Percentiles rank a stretch among this genome's conserved stretches.
Evolutionary conservation across 2,329 filamentous ascomycete genomes (phyloP).

Genomic region (Pseudogymnoascus destructans): DNA sequence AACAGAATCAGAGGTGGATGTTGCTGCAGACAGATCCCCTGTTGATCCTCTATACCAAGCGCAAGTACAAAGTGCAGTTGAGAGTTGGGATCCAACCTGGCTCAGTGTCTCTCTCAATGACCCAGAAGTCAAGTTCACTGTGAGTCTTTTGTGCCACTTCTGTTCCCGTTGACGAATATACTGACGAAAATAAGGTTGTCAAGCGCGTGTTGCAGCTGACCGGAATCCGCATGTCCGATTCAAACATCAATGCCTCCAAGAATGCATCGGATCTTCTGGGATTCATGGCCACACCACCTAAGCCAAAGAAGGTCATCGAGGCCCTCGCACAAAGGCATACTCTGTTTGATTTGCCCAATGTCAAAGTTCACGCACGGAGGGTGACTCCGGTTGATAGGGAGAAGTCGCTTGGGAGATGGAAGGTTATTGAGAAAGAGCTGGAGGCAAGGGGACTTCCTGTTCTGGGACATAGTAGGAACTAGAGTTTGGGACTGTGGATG

Average conservation of each 20-base stretch:
- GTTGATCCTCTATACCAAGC: slow-evolving; percentile 18
- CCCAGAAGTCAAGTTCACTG: slow-evolving; percentile 55
- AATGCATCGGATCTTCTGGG: slow-evolving; percentile 43
- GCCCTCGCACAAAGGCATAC: slow-evolving; percentile 35
- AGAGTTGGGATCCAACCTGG: slow-evolving; percentile 43
- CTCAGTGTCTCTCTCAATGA: slow-evolving; percentile 44
- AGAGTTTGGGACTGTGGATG: not conserved
- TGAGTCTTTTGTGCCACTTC: slow-evolving; percentile 33
- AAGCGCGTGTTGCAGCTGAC: slow-evolving; percentile 74
- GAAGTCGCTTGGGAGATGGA: slow-evolving; percentile 59
- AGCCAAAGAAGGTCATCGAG: slow-evolving; percentile 50
- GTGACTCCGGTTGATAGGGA: slow-evolving; percentile 62
- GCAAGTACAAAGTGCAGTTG: slow-evolving; percentile 33
- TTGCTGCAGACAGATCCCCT: slow-evolving; percentile 19
- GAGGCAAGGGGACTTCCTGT: slow-evolving; percentile 47
- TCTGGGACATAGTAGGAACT: slow-evolving; percentile 30
- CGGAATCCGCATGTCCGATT: slow-evolving; percentile 63
- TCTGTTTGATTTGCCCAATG: slow-evolving; percentile 49
- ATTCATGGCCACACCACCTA: slow-evolving; percentile 39
- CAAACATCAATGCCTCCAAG: slow-evolving; percentile 42
- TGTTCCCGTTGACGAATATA: not conserved
- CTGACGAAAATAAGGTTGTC: slow-evolving; percentile 43
- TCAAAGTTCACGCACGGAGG: slow-evolving; percentile 50
- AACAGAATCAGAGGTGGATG: slow-evolving; percentile 22
- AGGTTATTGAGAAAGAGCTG: slow-evolving; percentile 63